These are phyloP conservation scores for Trichosanthes truncata DNA, from an alignment of 306 rosid genomes.

Conservation along the genomic window DNA sequence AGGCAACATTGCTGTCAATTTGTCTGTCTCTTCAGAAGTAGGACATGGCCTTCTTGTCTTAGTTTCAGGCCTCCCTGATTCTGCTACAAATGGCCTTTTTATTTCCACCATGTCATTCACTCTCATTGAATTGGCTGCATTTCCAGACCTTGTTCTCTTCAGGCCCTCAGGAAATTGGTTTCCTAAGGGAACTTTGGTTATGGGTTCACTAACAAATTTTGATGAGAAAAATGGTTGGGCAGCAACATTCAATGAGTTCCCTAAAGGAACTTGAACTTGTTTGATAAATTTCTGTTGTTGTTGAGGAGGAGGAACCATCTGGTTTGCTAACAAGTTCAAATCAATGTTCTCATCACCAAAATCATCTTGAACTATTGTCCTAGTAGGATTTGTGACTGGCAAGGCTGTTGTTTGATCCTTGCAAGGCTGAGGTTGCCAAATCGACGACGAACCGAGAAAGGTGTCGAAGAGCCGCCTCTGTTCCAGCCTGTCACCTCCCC, in stretches of 20 bases:
- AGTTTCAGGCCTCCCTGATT: slow-evolving; percentile 34
- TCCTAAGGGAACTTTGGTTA: slow-evolving; percentile 17
- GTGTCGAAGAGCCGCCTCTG: slow-evolving; percentile 85
- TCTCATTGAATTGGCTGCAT: slow-evolving; percentile 45
- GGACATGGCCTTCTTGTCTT: slow-evolving; percentile 47
- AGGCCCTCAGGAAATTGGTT: slow-evolving; percentile 47
- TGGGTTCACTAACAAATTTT: slow-evolving; percentile 29
- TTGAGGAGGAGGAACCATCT: slow-evolving; percentile 11
- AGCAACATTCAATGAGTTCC: slow-evolving; percentile 56
- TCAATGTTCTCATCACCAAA: slow-evolving; percentile 68
- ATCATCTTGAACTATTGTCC: slow-evolving; percentile 22
- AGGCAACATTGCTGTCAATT: slow-evolving; percentile 43
- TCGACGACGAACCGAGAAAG: slow-evolving; percentile 87
- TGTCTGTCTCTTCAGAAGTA: slow-evolving; percentile 27
- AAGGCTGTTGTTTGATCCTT: slow-evolving; percentile 38
- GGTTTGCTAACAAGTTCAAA: slow-evolving; percentile 23
- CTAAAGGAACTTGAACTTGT: slow-evolving; percentile 16
- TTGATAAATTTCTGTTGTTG: slow-evolving; percentile 16
- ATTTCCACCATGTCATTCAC: slow-evolving; percentile 19
- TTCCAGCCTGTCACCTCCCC: slow-evolving; percentile 68
- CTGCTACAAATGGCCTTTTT: slow-evolving; percentile 24
- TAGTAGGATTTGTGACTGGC: slow-evolving; percentile 15
- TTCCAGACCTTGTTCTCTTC: slow-evolving; percentile 89
- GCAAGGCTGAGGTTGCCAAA: slow-evolving; percentile 99
- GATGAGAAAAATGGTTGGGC: slow-evolving; percentile 74